Evolutionary conservation across 495 filamentous ascomycete species (phyloP).

Genomic region (Neurospora intermedia): DNA sequence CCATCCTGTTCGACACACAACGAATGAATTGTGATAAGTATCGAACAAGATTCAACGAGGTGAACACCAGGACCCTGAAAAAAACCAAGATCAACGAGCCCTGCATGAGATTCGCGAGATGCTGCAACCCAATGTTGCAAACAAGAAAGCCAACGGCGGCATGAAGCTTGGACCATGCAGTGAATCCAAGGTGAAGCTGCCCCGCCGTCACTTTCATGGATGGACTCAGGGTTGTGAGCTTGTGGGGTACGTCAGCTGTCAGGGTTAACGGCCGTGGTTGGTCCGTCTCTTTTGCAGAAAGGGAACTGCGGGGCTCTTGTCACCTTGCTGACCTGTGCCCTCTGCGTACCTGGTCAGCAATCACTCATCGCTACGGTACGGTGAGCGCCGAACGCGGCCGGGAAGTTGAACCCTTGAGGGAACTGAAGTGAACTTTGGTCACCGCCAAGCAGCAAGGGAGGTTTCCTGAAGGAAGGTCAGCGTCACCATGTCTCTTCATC

Average conservation of each 20-base stretch:
- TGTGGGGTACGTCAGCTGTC: background rate
- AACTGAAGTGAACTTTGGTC: background rate
- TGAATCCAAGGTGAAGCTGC: background rate
- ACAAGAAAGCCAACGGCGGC: background rate
- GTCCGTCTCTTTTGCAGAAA: background rate
- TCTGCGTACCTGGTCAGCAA: background rate
- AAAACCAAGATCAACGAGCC: background rate
- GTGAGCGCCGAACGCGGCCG: background rate
- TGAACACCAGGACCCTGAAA: background rate
- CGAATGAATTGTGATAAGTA: no score
- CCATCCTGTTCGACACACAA: background rate
- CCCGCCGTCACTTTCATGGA: background rate
- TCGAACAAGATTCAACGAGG: background rate
- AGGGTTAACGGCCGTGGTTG: background rate
- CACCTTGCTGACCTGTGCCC: background rate
- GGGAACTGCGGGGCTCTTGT: background rate
- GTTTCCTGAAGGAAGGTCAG: background rate
- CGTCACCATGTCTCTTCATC: background rate
- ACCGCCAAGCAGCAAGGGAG: background rate
- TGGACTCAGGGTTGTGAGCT: background rate
- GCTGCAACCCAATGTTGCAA: background rate
- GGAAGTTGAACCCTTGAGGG: no score
- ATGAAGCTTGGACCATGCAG: background rate
- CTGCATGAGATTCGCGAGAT: background rate
- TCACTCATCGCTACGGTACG: background rate